These are phyloP conservation scores for Phlebiopsis flavidoalba DNA, from an alignment of 768 basidiomycete genomes.

Conservation along the genomic window DNA sequence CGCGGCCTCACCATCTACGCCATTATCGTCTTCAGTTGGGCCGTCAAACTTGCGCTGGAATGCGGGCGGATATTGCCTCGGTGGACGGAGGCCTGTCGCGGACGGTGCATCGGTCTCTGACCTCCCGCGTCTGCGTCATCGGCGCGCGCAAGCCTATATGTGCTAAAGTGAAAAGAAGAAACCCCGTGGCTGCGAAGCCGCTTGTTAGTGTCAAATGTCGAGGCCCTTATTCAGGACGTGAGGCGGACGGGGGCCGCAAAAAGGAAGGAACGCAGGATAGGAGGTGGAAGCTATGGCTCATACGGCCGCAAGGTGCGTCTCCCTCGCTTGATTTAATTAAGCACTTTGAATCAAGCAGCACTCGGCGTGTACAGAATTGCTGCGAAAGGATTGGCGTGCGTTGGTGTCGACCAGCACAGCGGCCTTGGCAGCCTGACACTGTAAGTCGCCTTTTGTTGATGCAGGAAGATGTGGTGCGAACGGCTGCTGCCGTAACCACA, in stretches of 20 bases:
- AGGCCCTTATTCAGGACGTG: slow-evolving; percentile 15
- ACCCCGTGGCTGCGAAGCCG: slow-evolving; percentile 8
- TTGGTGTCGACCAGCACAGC: slow-evolving; percentile 62
- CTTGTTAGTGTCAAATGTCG: slow-evolving; percentile 13
- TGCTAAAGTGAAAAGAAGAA: background rate
- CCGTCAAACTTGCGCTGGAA: slow-evolving; percentile 2
- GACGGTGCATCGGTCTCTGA: slow-evolving; percentile 1
- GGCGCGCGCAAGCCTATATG: background rate
- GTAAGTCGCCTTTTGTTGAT: slow-evolving; percentile 66
- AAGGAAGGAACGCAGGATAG: slow-evolving; percentile 42
- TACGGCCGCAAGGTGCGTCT: slow-evolving; percentile 45
- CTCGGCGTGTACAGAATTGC: slow-evolving; percentile 26
- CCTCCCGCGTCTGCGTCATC: slow-evolving; percentile 7
- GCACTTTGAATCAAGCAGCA: background rate
- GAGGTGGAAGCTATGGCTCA: slow-evolving; percentile 44
- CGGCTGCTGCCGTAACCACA: slow-evolving; percentile 75
- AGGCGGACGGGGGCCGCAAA: slow-evolving; percentile 16
- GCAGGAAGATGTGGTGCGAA: slow-evolving; percentile 57
- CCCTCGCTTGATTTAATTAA: background rate
- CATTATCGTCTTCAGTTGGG: slow-evolving; percentile 9
- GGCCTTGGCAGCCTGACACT: slow-evolving; percentile 57
- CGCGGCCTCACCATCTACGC: slow-evolving; percentile 10
- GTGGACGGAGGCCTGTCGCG: slow-evolving; percentile 1
- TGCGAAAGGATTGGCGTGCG: slow-evolving; percentile 33
- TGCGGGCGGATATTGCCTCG: background rate